These are phyloP conservation scores for Haberlea rhodopensis DNA, from an alignment of 257 asterid species.

Conservation along the genomic window DNA sequence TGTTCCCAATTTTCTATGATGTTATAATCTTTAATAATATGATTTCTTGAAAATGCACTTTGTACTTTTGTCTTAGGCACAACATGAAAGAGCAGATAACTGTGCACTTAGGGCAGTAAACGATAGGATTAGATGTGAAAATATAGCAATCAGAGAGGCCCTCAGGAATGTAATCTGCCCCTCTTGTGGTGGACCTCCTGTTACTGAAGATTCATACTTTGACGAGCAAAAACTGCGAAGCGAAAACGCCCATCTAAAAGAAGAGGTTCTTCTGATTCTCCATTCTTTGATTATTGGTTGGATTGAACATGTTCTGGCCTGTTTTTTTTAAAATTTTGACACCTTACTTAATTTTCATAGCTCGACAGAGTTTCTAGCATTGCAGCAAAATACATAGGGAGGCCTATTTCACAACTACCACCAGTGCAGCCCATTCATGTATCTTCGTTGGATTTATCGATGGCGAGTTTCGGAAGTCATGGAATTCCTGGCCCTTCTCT, in stretches of 20 bases:
- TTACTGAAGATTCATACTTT: slow-evolving; percentile 65
- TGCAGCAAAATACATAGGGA: slow-evolving; percentile 92
- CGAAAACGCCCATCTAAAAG: slow-evolving; percentile 74
- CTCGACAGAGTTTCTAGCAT: slow-evolving; percentile 84
- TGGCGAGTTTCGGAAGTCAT: slow-evolving; percentile 65
- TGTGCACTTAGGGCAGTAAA: slow-evolving; percentile 72
- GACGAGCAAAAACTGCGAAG: slow-evolving; percentile 75
- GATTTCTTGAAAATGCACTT: neutral
- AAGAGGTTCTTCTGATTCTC: slow-evolving; percentile 47
- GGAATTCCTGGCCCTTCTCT: slow-evolving; percentile 71
- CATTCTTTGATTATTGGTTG: neutral
- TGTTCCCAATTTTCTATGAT: neutral
- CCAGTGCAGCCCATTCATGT: slow-evolving; percentile 85
- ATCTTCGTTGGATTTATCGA: slow-evolving; percentile 76
- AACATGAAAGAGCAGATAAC: slow-evolving; percentile 81
- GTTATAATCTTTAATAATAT: neutral
- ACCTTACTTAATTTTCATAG: slow-evolving; percentile 35
- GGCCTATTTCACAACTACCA: slow-evolving; percentile 92
- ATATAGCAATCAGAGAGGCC: slow-evolving; percentile 83
- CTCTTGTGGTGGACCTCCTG: slow-evolving; percentile 87
- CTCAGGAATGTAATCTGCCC: slow-evolving; percentile 79
- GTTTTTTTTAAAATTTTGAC: neutral
- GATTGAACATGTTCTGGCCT: neutral
- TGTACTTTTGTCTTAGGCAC: slow-evolving; percentile 51
- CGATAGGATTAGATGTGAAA: slow-evolving; percentile 78